phyloP scores from a whole-genome alignment of 2,329 filamentous ascomycete genomes.

The Xylariaceae sp. region DNA sequence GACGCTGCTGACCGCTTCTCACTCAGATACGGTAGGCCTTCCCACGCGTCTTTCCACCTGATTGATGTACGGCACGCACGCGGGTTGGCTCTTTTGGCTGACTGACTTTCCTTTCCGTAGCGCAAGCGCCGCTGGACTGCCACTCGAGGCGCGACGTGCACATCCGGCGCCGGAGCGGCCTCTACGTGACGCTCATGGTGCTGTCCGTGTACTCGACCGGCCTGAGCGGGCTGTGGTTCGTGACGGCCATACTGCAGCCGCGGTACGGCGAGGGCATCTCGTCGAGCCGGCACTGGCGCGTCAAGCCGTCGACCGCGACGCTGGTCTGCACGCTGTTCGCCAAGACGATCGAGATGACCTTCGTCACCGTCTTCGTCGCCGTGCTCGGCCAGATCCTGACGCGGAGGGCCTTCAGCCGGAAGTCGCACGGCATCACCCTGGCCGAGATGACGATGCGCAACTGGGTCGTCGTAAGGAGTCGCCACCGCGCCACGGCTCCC shows the following conservation, averaged over 20 bases:
- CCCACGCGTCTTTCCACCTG: too few species aligned
- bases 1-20: too few species aligned
- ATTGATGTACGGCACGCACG: too few species aligned
- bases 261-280: conserved; percentile 53
- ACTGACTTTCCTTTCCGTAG: conserved; percentile 9
- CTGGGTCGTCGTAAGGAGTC: conserved; percentile 51
- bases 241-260: conserved; percentile 53
- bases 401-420: conserved; percentile 55
- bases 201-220: conserved; percentile 56
- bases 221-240: conserved; percentile 59
- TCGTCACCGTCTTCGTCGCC: conserved; percentile 68
- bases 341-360: conserved; percentile 70
- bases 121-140: conserved; percentile 19
- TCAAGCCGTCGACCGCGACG: conserved; percentile 58
- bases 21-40: too few species aligned
- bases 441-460: conserved; percentile 71
- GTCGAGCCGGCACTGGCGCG: conserved; percentile 34
- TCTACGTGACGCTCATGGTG: conserved; percentile 38
- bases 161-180: conserved; percentile 32
- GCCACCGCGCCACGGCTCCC: not conserved
- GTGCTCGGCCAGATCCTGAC: conserved; percentile 69
- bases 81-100: too few species aligned
- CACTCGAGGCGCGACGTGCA: conserved; percentile 22
- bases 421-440: conserved; percentile 59
- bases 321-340: conserved; percentile 62